Conservation (phyloP, 2,329 filamentous ascomycete genomes). For the Fusarium sterilihyphosum region DNA sequence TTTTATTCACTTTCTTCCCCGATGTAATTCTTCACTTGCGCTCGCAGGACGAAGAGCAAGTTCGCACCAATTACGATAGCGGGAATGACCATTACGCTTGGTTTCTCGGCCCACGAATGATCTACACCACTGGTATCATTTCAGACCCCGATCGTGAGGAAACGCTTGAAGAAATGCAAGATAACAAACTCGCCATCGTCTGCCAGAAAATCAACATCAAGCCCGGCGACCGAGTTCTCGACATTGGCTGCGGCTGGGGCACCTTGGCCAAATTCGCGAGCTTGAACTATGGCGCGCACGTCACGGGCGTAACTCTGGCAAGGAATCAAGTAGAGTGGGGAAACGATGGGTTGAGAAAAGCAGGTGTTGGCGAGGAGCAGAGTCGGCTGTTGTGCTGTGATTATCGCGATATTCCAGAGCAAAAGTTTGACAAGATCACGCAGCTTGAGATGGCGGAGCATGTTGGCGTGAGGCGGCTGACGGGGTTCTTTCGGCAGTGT, state of each 20-base stretch:
- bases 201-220: conserved; percentile 92
- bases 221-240: conserved; percentile 81
- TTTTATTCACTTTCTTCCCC: conserved; percentile 83
- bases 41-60: conserved; percentile 94
- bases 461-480: conserved; percentile 87
- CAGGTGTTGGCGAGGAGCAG: conserved; percentile 82
- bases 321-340: conserved; percentile 96
- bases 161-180: conserved; percentile 91
- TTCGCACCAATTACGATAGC: conserved; percentile 93
- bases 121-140: conserved; percentile 94
- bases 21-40: conserved; percentile 90
- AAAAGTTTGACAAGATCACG: conserved; percentile 93
- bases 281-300: conserved; percentile 84
- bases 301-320: conserved; percentile 88
- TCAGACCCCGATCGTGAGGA: conserved; percentile 86
- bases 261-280: conserved; percentile 91
- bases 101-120: conserved; percentile 97
- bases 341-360: conserved; percentile 82
- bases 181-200: conserved; percentile 93
- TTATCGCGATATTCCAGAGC: conserved; percentile 88
- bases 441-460: conserved; percentile 98
- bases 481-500: conserved; percentile 81
- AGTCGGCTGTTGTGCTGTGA: conserved; percentile 91
- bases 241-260: conserved; percentile 96
- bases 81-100: conserved; percentile 97